Base-by-base conservation (phyloP, 805 yeast genomes). In the Wickerhamomyces tratensis region DNA sequence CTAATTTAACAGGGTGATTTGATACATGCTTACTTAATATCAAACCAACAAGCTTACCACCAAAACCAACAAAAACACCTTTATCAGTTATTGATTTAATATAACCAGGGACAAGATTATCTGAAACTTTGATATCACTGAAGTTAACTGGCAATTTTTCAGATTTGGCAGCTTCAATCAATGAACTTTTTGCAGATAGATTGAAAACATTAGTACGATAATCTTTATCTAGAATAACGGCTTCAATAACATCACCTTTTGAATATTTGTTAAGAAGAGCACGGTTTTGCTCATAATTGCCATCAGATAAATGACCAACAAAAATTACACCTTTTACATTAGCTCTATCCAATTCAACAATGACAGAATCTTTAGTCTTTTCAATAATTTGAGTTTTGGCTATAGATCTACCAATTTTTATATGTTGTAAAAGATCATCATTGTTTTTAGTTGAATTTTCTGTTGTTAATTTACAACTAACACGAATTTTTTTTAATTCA, bases 31-130 rank as follows among this genome's bases (percentile, higher is more conserved):
- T 78, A 43, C 89, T 84, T 46, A 86, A 72, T 5, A 87, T 83
- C 49, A 91, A 71, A 41, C 97, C 98, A 31, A 86, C 85, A 48
- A 91, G 74, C 42, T 74, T 76, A 48, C 84, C 82, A 43, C 81
- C 86, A 62, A 91, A 91, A 0, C 82, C 75, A 44, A 91, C 83
- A 58, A 91, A 91, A 11, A 87, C 68, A 49, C 98, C 98, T 57
- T 72, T 72, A 38, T 71, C 72, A n/a, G 94, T 85, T 15, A 82
- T 76, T 15, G 88, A 80, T 50, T 78, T 82, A 35, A 91, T 77
- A 58, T 70, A 89, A 37, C 98, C 98, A 44, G 75, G 72, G 41
- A 86, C 61, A 29, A 66, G 53, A 25, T 65, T 64, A 37, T 65
- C 64, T 9, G 76, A 72, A 12, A 69, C 63, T 35, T 63, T 54